Evolutionary conservation across 768 basidiomycete species (phyloP).

Genomic region (Lepiota subincarnata): DNA sequence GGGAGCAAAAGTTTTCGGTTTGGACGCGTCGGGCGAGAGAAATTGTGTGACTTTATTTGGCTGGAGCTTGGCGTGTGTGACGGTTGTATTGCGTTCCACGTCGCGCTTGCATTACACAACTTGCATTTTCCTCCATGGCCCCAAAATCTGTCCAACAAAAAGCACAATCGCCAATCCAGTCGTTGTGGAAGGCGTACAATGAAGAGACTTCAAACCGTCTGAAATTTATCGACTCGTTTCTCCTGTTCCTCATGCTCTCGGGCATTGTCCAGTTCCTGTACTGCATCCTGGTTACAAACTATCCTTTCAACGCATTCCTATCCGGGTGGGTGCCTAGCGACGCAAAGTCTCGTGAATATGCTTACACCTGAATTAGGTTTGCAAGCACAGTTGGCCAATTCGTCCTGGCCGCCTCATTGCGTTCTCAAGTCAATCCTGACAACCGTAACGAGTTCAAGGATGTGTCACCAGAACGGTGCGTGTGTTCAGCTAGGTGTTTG

Average conservation of each 20-base stretch:
- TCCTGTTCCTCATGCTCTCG: slow-evolving; percentile 87
- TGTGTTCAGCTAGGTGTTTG: slow-evolving; percentile 1
- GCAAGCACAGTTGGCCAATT: slow-evolving; percentile 94
- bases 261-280: slow-evolving; percentile 90
- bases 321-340: slow-evolving; percentile 65
- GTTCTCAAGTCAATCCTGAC: slow-evolving; percentile 87
- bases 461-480: slow-evolving; percentile 90
- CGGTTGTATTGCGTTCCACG: slow-evolving; percentile 27
- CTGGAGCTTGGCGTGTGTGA: slow-evolving; percentile 22
- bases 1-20: slow-evolving; percentile 13
- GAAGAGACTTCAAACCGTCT: slow-evolving; percentile 76
- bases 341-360: background rate
- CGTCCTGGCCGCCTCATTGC: slow-evolving; percentile 87
- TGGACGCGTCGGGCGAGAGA: background rate
- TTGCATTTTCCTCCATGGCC: slow-evolving; percentile 25
- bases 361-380: slow-evolving; percentile 53
- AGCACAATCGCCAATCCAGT: slow-evolving; percentile 33
- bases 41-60: slow-evolving; percentile 29
- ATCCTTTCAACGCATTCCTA: slow-evolving; percentile 96
- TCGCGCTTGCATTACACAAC: slow-evolving; percentile 24
- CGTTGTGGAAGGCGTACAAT: slow-evolving; percentile 75
- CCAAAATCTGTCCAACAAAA: slow-evolving; percentile 28
- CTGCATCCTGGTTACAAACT: slow-evolving; percentile 87
- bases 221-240: slow-evolving; percentile 92
- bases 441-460: slow-evolving; percentile 83